Evolutionary conservation across 495 filamentous ascomycete species (phyloP).

Genomic region (Aspergillus egyptiacus): DNA sequence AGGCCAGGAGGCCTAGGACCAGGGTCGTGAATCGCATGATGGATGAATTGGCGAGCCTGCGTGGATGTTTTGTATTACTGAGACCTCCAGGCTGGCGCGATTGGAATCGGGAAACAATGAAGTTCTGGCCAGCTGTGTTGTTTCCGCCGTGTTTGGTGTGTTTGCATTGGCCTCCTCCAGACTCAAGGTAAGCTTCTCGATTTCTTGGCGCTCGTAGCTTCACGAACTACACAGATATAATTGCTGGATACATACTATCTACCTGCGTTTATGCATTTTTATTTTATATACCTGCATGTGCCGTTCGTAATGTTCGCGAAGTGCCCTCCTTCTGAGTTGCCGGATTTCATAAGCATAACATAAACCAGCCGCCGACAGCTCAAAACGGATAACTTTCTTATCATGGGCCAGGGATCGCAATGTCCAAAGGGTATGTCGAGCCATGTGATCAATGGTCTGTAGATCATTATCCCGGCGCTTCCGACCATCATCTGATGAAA

Average conservation of each 20-base stretch:
- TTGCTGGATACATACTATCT: too few species aligned
- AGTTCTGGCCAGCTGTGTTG: slow-evolving; percentile 36
- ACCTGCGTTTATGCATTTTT: too few species aligned
- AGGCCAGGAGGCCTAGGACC: slow-evolving; percentile 57
- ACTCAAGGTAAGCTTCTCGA: too few species aligned
- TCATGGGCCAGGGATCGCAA: too few species aligned
- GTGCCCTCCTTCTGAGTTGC: background rate
- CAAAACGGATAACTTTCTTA: background rate
- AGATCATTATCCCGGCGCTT: background rate
- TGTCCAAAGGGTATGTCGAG: too few species aligned
- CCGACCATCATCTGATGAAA: slow-evolving; percentile 53
- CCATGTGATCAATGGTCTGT: too few species aligned
- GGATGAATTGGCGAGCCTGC: slow-evolving; percentile 14
- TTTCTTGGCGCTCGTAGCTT: too few species aligned
- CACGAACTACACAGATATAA: too few species aligned
- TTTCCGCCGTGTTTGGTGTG: slow-evolving; percentile 30
- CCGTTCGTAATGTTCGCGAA: background rate
- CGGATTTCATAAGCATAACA: background rate
- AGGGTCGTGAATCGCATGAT: slow-evolving; percentile 39
- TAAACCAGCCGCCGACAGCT: background rate
- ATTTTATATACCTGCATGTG: background rate
- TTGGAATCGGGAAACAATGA: slow-evolving; percentile 15
- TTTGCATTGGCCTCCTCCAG: slow-evolving; percentile 32
- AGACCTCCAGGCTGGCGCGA: slow-evolving; percentile 11
- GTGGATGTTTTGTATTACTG: slow-evolving; percentile 8